These are phyloP conservation scores for Bathelium albidoporum DNA, from an alignment of 495 filamentous ascomycete genomes.

Conservation along the genomic window DNA sequence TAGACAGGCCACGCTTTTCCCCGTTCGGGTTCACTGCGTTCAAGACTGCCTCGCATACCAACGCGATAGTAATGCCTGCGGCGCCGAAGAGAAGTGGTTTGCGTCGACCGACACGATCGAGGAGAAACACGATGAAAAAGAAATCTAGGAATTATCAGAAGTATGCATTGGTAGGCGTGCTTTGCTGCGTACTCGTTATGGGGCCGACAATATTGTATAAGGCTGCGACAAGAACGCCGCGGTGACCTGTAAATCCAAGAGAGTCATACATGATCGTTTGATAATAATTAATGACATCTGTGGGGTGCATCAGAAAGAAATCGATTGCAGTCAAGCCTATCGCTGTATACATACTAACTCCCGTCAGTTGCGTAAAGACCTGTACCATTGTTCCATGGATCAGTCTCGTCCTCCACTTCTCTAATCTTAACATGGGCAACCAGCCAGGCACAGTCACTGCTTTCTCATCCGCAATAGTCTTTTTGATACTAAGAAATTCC, in stretches of 20 bases:
- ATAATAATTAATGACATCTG: slow-evolving; percentile 51
- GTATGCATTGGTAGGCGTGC: no score
- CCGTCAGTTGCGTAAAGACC: slow-evolving; percentile 18
- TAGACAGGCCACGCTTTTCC: slow-evolving; percentile 28
- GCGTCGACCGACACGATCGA: slow-evolving; percentile 2
- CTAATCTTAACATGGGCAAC: slow-evolving; percentile 43
- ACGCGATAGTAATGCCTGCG: slow-evolving; percentile 32
- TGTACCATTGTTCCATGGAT: slow-evolving; percentile 32
- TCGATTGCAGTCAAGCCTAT: neutral
- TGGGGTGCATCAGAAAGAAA: slow-evolving; percentile 7
- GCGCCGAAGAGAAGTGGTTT: slow-evolving; percentile 21
- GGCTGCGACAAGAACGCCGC: slow-evolving; percentile 44
- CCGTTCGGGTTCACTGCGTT: slow-evolving; percentile 35
- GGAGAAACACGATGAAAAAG: slow-evolving; percentile 31
- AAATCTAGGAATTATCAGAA: slow-evolving; percentile 14
- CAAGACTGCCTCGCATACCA: slow-evolving; percentile 36
- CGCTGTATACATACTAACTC: neutral
- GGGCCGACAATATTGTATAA: slow-evolving; percentile 53
- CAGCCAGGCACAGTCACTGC: slow-evolving; percentile 36
- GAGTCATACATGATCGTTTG: slow-evolving; percentile 50
- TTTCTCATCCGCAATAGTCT: slow-evolving; percentile 41
- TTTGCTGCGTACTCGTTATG: slow-evolving; percentile 28
- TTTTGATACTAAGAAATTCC: slow-evolving; percentile 40
- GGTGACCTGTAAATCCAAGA: slow-evolving; percentile 43
- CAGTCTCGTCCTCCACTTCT: slow-evolving; percentile 40